Base-by-base conservation (phyloP, 306 rosid species). In the Trifolium subterraneum region DNA sequence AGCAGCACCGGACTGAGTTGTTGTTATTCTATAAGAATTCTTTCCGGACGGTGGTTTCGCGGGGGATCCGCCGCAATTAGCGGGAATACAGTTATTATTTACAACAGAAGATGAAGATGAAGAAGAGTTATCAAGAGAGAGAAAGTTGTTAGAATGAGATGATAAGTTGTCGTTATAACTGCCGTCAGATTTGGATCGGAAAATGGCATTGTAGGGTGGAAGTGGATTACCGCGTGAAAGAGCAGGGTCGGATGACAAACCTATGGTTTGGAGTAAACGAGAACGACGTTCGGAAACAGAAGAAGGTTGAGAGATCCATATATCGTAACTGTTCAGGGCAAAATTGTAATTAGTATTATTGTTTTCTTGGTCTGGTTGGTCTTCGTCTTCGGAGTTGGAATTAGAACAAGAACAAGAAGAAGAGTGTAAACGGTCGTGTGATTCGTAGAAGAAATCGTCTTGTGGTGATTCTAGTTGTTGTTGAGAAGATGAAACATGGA, bases 231-330 rank as follows among this genome's bases (percentile, higher is more conserved):
- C 82, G 7, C 92, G 85, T 0, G 93, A 73, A 20, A 92, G 80
- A 1, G 96, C 72, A 12, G 84, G 84, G 86, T 89, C 93, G 19
- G 78, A 65, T 65, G 87, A 81, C 47, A 94, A 95, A 14, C 99
- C 98, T 81, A 94, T 75, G 55, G 91, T 84, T 5, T 83, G 87
- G 54, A 94, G 89, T 13, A 94, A 96, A 7, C 89, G 86, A 2
- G 69, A 56, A 12, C 99, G 95, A 70, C 99, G 99, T 73, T 94
- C 99, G 18, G 91, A 87, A 35, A 94, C 88, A 38, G 99, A 92
- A 38, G 92, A 86, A 1, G 98, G 97, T 73, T 92, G 92, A 77
- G 97, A 88, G 95, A 88, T 90, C 99, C 99, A 94, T 19, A 94
- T 63, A 33, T 92, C 98, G 84, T 92, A 94, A 58, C 87, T 83